Base-by-base conservation (phyloP, 2,329 filamentous ascomycete genomes). In the Aspergillus pseudotamarii region DNA sequence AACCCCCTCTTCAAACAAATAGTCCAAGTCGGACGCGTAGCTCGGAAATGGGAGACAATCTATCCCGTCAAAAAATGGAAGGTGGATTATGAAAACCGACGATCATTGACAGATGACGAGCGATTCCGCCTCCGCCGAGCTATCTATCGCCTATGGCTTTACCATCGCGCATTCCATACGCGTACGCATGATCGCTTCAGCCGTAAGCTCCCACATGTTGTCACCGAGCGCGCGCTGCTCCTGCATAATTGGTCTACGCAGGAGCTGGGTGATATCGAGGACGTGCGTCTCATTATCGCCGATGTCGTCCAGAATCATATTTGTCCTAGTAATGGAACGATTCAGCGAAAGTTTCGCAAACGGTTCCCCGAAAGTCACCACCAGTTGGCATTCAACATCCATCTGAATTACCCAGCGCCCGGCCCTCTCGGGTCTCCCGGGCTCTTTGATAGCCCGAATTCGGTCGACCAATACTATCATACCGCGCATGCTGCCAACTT, bases 21-120 rank as follows among this genome's bases (percentile, higher is more conserved):
- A 50, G 75, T 87, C 28, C 77, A 80, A 50, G 78, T 84, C 21
- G 87, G 87, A 48, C 78, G 80, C 16, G 78, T 87, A 1, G 87
- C 86, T 5, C 80, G 82, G 69, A 82, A 83, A 68, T 88, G 86
- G 83, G 84, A 84, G 69, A 79, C 81, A n/a, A 81, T 88, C n/a
- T 89, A 88, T 69, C 85, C 86, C 0, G 80, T 85, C 71, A 87
- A 87, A 75, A 88, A 87, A 72, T 89, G 87, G 87, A 87, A 86
- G 68, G 71, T 78, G 61, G 82, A 87, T 67, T 88, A 80, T 65
- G 82, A 84, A 61, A 78, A 83, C 61, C 83, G 87, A 11, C 84
- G 87, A 11, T 79, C 85, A 2, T 75, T 89, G 55, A 82, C 79
- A 0, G 64, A 66, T 41, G 64, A 77, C 2, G 87, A 89, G 71